These are phyloP conservation scores for Phytophthora pini DNA, from an alignment of 352 stramenopile species.

Conservation along the genomic window DNA sequence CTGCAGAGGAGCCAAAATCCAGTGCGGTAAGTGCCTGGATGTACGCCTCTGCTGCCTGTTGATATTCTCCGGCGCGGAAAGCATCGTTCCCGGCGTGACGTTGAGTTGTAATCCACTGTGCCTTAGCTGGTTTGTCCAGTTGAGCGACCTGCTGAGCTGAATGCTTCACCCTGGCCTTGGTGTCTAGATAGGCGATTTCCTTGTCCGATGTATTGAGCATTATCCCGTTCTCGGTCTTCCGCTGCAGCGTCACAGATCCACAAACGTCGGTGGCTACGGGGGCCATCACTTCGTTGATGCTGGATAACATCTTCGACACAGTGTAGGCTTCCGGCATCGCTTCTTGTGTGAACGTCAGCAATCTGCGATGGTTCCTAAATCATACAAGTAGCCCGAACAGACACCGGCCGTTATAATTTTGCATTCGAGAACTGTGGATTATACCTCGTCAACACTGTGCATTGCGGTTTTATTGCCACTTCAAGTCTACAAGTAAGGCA, in stretches of 20 bases:
- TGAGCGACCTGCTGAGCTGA: constrained; percentile 59
- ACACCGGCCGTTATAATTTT: constrained; percentile 26
- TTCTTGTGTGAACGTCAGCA: background rate
- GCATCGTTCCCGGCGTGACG: constrained; percentile 56
- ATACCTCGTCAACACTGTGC: constrained; percentile 6
- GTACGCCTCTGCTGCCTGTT: constrained; percentile 67
- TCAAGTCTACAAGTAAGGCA: constrained; percentile 26
- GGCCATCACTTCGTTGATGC: constrained; percentile 83
- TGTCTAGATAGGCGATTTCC: constrained; percentile 82
- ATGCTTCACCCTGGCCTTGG: constrained; percentile 78
- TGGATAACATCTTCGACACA: constrained; percentile 85
- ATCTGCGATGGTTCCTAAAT: background rate
- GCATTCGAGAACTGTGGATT: constrained; percentile 8
- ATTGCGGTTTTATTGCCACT: constrained; percentile 30
- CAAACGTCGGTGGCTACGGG: constrained; percentile 56
- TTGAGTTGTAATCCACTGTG: constrained; percentile 53
- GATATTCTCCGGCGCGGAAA: constrained; percentile 53
- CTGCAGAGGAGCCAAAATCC: constrained; percentile 53
- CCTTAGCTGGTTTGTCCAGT: constrained; percentile 44
- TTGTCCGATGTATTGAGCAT: constrained; percentile 79
- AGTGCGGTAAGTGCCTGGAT: constrained; percentile 74
- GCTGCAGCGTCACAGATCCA: constrained; percentile 68
- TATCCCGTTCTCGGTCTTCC: constrained; percentile 78
- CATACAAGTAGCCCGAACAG: constrained; percentile 13
- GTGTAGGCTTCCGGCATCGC: constrained; percentile 73